These are phyloP conservation scores for Aspergillus sp. DNA, from an alignment of 2,329 filamentous ascomycete genomes.

Conservation along the genomic window DNA sequence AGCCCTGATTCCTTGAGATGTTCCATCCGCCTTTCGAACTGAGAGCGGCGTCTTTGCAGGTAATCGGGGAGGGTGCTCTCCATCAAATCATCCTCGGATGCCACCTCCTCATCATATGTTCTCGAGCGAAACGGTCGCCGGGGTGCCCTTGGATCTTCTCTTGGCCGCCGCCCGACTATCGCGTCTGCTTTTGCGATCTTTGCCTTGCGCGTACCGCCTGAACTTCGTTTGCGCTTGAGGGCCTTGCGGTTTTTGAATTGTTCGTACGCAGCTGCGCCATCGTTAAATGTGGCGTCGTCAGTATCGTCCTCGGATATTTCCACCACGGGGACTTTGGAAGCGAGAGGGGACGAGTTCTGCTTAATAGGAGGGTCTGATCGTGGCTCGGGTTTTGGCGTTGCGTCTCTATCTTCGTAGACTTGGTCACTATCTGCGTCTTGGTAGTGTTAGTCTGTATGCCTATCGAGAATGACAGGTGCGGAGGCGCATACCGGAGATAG, in stretches of 20 bases:
- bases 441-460: background rate
- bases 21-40: conserved; percentile 62
- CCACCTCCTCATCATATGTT: conserved; percentile 40
- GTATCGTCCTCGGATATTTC: conserved; percentile 19
- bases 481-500: conserved; percentile 8
- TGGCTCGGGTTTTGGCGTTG: background rate
- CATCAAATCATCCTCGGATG: conserved; percentile 52
- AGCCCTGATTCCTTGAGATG: conserved; percentile 63
- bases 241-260: conserved; percentile 60
- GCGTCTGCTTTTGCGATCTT: conserved; percentile 42
- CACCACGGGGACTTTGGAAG: conserved; percentile 14
- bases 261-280: conserved; percentile 49
- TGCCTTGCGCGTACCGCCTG: conserved; percentile 44
- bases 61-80: conserved; percentile 67
- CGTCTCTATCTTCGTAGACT: too few relatives aligned
- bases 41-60: conserved; percentile 60
- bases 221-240: conserved; percentile 48
- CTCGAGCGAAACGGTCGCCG: conserved; percentile 26
- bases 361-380: background rate
- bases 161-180: conserved; percentile 29
- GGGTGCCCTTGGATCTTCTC: conserved; percentile 18
- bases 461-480: too few relatives aligned
- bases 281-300: conserved; percentile 31
- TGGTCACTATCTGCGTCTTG: background rate
- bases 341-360: conserved; percentile 6